Base-by-base conservation (phyloP, 345 rosid genomes). In the Brassica napus region DNA sequence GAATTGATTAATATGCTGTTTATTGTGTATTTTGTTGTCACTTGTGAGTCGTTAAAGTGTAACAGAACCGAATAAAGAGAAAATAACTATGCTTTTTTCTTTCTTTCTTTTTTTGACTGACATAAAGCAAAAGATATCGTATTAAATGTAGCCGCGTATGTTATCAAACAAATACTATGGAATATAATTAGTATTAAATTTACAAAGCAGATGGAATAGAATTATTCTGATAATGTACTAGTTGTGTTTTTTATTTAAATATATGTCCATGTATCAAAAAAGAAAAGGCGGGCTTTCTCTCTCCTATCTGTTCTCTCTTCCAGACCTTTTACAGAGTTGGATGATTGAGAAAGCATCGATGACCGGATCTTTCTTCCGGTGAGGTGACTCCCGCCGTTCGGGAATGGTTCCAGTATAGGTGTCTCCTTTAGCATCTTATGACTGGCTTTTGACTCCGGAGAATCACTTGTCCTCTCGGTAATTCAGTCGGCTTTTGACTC, bases 41-140 rank as follows among this genome's bases (percentile, higher is more conserved):
- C 69, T 65, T 65, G n/a, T 16, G 68, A 16, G 31, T 79, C 61
- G 82, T 61, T 73, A 73, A 73, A 79, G 74, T 34, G 26, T 79
- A 49, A 61, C 71, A 47, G 79, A 79, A 61, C 66, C 35, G 79
- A 79, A 79, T 79, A 79, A 79, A 74, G 71, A 79, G 75, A 79
- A 73, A 74, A 73, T 79, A 74, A 11, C 44, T 15, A 68, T 5
- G 14, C 44, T 71, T 71, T 14, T 15, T 34, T 42, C 14, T 49
- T 30, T 66, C 67, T 18, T 73, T 42, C n/a, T 42, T 28, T 65
- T 72, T 30, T 73, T 73, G 74, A 79, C 71, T 67, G 11, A 16
- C 32, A 68, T 79, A 73, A 73, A 60, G 82, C 42, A 8, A 28
- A 79, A 74, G 34, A 73, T 68, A 73, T 68, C 70, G 16, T 68